Percentiles rank a stretch among this genome's conserved stretches.
Evolutionary conservation across 2,329 filamentous ascomycete species (phyloP).

Genomic region (Neonectria ditissima): DNA sequence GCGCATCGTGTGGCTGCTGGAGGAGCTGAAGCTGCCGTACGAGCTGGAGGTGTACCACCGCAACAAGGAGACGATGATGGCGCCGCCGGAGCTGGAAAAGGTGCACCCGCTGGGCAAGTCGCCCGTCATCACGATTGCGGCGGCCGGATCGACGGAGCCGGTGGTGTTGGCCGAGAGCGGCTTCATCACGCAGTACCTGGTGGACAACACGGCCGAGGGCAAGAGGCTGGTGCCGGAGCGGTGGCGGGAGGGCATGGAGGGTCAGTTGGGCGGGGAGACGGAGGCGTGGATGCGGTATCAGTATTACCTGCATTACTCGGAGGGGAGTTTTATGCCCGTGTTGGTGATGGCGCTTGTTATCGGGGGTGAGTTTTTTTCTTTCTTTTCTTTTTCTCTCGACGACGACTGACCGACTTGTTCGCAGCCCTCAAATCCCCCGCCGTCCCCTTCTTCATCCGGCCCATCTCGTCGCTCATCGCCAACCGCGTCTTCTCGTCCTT

Average conservation of each 20-base stretch:
- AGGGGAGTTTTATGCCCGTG: conserved; percentile 84
- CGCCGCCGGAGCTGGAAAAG: conserved; percentile 79
- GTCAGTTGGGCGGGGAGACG: conserved; percentile 69
- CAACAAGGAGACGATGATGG: conserved; percentile 69
- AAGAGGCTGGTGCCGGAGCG: conserved; percentile 62
- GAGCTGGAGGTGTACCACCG: conserved; percentile 85
- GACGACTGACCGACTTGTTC: no score
- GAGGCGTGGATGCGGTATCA: conserved; percentile 70
- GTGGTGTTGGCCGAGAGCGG: conserved; percentile 84
- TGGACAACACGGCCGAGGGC: conserved; percentile 68
- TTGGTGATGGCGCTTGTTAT: conserved; percentile 75
- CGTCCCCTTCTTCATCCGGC: conserved; percentile 66
- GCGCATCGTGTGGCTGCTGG: conserved; percentile 86
- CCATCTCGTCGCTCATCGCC: conserved; percentile 61
- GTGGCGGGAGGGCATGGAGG: conserved; percentile 70
- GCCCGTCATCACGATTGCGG: conserved; percentile 77
- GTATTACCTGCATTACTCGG: conserved; percentile 85
- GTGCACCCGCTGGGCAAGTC: conserved; percentile 90
- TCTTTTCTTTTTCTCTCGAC: no score
- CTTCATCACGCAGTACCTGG: conserved; percentile 84
- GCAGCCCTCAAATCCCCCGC: conserved; percentile 58
- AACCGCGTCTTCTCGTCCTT: conserved; percentile 54
- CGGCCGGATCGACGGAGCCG: conserved; percentile 54
- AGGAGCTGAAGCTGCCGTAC: conserved; percentile 84
- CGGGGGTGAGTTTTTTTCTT: conserved; percentile 53